Evolutionary conservation across 495 filamentous ascomycete genomes (phyloP).

Genomic region (Tetracladium setigerum): DNA sequence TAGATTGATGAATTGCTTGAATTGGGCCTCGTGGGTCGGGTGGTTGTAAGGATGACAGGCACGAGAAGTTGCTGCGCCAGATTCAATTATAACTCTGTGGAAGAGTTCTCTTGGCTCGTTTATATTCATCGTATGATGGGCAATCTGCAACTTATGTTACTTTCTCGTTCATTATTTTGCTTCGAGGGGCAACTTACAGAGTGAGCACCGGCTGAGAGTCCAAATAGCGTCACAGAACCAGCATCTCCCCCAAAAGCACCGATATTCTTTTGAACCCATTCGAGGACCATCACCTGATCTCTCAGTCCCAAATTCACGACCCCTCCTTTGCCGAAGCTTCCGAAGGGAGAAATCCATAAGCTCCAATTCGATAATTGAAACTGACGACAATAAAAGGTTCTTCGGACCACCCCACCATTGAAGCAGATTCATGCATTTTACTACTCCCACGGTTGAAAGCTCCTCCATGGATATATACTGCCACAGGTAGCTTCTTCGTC

Average conservation of each 20-base stretch:
- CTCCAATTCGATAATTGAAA: slow-evolving; percentile 59
- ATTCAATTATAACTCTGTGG: slow-evolving; percentile 56
- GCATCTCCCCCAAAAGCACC: slow-evolving; percentile 53
- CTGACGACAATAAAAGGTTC: slow-evolving; percentile 49
- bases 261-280: slow-evolving; percentile 58
- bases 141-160: slow-evolving; percentile 30
- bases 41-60: slow-evolving; percentile 51
- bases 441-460: slow-evolving; percentile 39
- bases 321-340: slow-evolving; percentile 40
- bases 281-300: slow-evolving; percentile 55
- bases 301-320: slow-evolving; percentile 58
- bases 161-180: no score
- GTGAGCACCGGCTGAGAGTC: slow-evolving; percentile 57
- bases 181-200: slow-evolving; percentile 24
- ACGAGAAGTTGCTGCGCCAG: slow-evolving; percentile 51
- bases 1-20: slow-evolving; percentile 41
- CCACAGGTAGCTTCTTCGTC: slow-evolving; percentile 43
- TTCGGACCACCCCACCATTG: slow-evolving; percentile 39
- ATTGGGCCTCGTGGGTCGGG: slow-evolving; percentile 50
- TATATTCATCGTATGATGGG: slow-evolving; percentile 52
- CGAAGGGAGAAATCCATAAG: slow-evolving; percentile 59
- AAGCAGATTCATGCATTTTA: slow-evolving; percentile 18
- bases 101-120: slow-evolving; percentile 31
- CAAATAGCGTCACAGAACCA: slow-evolving; percentile 54
- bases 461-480: slow-evolving; percentile 49